Evolutionary conservation across 768 basidiomycete species (phyloP), one percentile per base, ranked within the genome.

Genomic region (Collybiopsis luxurians): DNA sequence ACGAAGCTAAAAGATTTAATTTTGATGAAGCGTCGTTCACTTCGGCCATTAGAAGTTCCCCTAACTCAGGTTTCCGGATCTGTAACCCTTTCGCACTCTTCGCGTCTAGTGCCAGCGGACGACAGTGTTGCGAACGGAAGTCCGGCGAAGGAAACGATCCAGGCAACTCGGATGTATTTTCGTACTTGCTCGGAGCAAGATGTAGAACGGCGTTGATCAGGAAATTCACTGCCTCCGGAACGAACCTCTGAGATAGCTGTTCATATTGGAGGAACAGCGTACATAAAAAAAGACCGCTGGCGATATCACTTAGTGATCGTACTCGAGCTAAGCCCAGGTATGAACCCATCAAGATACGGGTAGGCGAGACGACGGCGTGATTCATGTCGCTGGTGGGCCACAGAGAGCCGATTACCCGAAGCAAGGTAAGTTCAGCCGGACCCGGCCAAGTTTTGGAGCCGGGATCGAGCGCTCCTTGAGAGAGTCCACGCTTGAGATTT

Each of bases 361-460:
- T 82, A 0, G 95, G 92, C 0, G 92, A 90, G 19, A 93, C 76
- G 45, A 98, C 94, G 0, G 86, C 83, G 70, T 99, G 95, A 51
- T 87, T 88, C 72, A 96, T 81, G 71, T 99, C 97, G 67, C 93
- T 96, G 2, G 95, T 94, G 2, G 95, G 90, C 95, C 95, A 99
- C 34, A 90, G 74, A 13, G 78, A 73, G 3, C 94, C 94, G 50
- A 92, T 81, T 38, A 95, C 69, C 23, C 95, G 85, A 28, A 98
- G 75, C 2, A 99, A 75, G 0, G 81, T 76, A 19, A 99, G 77
- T 69, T 99, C 97, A 4, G 92, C 73, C 3, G 86, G 69, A 27
- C 89, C 88, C 5, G 97, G 96, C 87, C 92, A 98, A 0, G 93
- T 98, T 73, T 83, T 90, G 2, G 92, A 78, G 9, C 82, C 75